phyloP scores from a whole-genome alignment of 768 basidiomycete genomes.

The Termitomyces bulborhizus region DNA sequence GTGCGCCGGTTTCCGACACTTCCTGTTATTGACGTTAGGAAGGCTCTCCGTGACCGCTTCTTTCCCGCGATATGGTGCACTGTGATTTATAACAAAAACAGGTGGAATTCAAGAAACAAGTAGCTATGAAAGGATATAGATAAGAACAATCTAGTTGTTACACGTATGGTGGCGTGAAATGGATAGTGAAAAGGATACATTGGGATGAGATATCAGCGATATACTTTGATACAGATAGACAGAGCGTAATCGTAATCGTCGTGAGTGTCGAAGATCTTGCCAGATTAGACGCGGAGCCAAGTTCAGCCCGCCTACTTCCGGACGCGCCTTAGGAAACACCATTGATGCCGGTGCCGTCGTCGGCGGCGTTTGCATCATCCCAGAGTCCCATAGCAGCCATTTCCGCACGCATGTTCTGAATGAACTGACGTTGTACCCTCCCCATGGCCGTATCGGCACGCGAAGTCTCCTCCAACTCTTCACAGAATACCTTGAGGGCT shows the following conservation, averaged over 20 bases:
- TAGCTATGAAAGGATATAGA: not conserved
- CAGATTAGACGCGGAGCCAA: not conserved
- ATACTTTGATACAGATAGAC: not conserved
- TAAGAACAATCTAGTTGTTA: not conserved
- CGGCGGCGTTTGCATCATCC: not conserved
- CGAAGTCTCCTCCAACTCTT: constrained; percentile 5
- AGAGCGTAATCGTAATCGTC: not conserved
- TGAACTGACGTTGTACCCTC: not conserved
- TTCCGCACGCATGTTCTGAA: not conserved
- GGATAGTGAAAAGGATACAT: not conserved
- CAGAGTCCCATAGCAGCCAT: not conserved
- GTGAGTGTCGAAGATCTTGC: not conserved
- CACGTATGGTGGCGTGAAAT: not conserved
- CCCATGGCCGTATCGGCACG: not conserved
- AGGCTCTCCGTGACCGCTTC: not conserved
- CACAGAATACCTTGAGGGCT: not conserved
- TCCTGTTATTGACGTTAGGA: not conserved
- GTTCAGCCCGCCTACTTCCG: no score
- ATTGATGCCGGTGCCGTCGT: not conserved
- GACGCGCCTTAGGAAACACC: not conserved
- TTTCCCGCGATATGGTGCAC: not conserved
- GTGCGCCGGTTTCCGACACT: no score
- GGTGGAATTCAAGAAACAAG: not conserved
- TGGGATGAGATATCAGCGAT: not conserved
- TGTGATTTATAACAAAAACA: no score